These are phyloP conservation scores for Phaffomyces thermotolerans DNA, from an alignment of 805 yeast species.

Conservation along the genomic window DNA sequence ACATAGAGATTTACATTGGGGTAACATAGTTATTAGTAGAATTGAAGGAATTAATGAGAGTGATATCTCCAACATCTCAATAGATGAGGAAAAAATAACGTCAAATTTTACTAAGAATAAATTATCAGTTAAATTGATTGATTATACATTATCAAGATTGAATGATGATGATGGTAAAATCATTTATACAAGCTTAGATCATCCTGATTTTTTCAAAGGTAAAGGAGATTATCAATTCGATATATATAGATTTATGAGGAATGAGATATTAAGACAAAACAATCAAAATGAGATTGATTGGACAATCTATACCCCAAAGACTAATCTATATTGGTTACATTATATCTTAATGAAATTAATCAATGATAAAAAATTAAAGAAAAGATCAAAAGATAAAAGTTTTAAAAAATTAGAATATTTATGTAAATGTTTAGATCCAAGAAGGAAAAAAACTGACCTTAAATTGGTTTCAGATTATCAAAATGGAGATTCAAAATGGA, in stretches of 20 bases:
- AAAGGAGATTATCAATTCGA: constrained; percentile 57
- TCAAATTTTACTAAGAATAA: constrained; percentile 2
- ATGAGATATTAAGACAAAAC: constrained; percentile 11
- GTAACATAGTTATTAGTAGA: constrained; percentile 46
- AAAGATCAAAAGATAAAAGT: constrained; percentile 16
- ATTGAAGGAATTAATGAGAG: constrained; percentile 10
- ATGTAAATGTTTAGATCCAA: constrained; percentile 30
- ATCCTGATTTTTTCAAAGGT: constrained; percentile 55
- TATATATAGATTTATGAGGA: constrained; percentile 51
- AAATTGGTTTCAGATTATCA: constrained; percentile 11
- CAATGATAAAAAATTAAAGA: constrained; percentile 31
- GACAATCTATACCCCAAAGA: constrained; percentile 38
- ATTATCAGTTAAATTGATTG: constrained; percentile 43
- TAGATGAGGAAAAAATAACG: constrained; percentile 8
- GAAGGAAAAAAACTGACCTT: constrained; percentile 18
- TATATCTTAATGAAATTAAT: constrained; percentile 47
- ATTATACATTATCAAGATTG: constrained; percentile 50
- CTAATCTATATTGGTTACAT: constrained; percentile 60
- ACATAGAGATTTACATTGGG: constrained; percentile 66
- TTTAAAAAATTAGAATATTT: constrained; percentile 25
- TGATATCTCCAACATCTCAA: constrained; percentile 13
- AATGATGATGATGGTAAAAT: constrained; percentile 22
- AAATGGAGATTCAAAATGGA: constrained; percentile 12
- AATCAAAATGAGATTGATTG: constrained; percentile 35
- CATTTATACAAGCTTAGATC: constrained; percentile 51